Evolutionary conservation across 1,284 basidiomycete genomes (phyloP), one percentile per base, ranked within the genome.

Genomic region (Tetrapyrgos nigripes): DNA sequence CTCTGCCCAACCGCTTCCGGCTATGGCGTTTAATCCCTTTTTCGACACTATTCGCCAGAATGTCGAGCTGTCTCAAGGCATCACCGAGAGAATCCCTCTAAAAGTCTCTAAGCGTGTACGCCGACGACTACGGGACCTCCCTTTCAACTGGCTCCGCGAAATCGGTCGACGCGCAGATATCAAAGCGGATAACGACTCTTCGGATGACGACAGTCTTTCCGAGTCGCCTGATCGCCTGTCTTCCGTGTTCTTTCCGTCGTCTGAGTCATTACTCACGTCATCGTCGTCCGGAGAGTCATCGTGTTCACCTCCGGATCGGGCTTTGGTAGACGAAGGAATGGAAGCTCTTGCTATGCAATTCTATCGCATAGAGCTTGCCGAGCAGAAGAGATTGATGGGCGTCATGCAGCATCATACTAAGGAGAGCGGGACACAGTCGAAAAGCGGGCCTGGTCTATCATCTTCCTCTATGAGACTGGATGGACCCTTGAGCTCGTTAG

Each of bases 31-130:
- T 53, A 96, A 95, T 70, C 94, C 94, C 3, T 96, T 96, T 76
- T 96, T 96, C 66, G 96, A 99, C 76, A 92, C 94, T 67, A 94
- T 99, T 66, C 91, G 97, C 29, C 97, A 99, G 74, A 97, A 98
- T 69, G 76, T 91, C 17, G 97, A 99, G 77, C 84, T 97, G 33
- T 86, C 88, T 11, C 89, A 93, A 54, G 94, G 93, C 9, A 89
- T 93, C 64, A 89, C 88, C 0, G 88, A 94, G 69, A 87, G 91
- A 53, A 93, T 94, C 50, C 85, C 93, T 5, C 83, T 97, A 53
- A 82, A 83, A 31, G 80, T 97, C 3, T 85, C 93, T 0, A 72
- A 79, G 33, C 78, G 85, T 13, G 83, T 92, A 23, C 79, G 83
- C 19, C 75, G 80, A 9, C 83, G 93, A 23, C 83, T 91, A 11